Evolutionary conservation across 192 early-diverging fungal genomes (phyloP).

Genomic region (Coemansia biformis): DNA sequence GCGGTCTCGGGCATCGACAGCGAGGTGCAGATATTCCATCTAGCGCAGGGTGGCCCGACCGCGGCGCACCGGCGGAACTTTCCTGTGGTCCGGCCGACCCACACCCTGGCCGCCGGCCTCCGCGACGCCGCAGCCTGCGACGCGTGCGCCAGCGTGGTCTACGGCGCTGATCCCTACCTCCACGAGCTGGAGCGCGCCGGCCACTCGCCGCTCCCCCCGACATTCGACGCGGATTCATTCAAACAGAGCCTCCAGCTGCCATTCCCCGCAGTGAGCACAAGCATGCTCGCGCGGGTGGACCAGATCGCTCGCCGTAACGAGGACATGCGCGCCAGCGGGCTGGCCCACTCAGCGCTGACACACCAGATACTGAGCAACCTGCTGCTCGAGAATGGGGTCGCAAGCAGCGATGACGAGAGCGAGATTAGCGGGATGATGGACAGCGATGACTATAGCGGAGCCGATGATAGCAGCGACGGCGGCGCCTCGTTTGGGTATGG

Average conservation of each 20-base stretch:
- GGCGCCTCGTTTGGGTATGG: neutral
- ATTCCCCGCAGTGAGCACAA: slow-evolving; percentile 23
- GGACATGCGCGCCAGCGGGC: slow-evolving; percentile 15
- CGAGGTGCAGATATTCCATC: slow-evolving; percentile 64
- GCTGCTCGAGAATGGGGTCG: slow-evolving; percentile 7
- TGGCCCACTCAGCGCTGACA: slow-evolving; percentile 21
- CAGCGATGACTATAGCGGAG: neutral
- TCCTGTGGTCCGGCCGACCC: slow-evolving; percentile 14
- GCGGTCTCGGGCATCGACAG: slow-evolving; percentile 73
- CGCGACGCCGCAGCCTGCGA: slow-evolving; percentile 1
- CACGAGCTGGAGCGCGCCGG: slow-evolving; percentile 16
- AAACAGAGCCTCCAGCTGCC: slow-evolving; percentile 2
- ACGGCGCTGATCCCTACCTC: slow-evolving; percentile 25
- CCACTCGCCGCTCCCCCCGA: slow-evolving; percentile 3
- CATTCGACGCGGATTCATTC: slow-evolving; percentile 3
- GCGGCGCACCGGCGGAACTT: slow-evolving; percentile 26
- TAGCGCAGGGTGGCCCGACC: slow-evolving; percentile 36
- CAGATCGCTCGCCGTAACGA: slow-evolving; percentile 20
- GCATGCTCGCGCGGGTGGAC: slow-evolving; percentile 5
- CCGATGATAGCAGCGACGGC: neutral
- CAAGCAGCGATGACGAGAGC: slow-evolving; percentile 2
- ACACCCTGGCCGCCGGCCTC: slow-evolving; percentile 12
- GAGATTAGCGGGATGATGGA: no score
- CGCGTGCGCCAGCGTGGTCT: slow-evolving; percentile 12
- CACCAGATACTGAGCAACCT: slow-evolving; percentile 22